Conservation (phyloP, 179 eudicot genomes). For the Actinidia polygama region DNA sequence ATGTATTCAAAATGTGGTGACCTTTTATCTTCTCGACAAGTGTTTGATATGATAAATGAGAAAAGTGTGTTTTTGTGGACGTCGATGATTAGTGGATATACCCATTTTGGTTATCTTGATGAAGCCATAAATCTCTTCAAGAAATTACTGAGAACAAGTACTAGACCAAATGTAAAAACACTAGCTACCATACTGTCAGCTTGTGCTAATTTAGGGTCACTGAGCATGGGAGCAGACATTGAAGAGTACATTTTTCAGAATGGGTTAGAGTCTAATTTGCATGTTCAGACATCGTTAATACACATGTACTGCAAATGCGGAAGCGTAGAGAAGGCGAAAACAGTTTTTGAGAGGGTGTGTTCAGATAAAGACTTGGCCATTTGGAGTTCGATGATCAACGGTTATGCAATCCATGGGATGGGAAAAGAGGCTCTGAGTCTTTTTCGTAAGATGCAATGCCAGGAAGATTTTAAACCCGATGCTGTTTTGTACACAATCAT, state of each 20-base stretch:
- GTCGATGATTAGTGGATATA: slow-evolving; percentile 9
- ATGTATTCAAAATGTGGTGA: slow-evolving; percentile 17
- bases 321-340: slow-evolving; percentile 5
- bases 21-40: slow-evolving; percentile 2
- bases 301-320: slow-evolving; percentile 19
- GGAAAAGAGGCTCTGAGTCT: slow-evolving; percentile 14
- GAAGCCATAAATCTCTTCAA: slow-evolving; percentile 6
- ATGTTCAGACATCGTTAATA: slow-evolving; percentile 9
- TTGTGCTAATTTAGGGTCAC: slow-evolving; percentile 15
- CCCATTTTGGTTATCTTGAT: slow-evolving; percentile 8
- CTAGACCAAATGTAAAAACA: slow-evolving; percentile 7
- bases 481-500: neutral
- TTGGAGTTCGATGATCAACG: slow-evolving; percentile 18
- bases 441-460: slow-evolving; percentile 9
- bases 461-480: slow-evolving; percentile 11
- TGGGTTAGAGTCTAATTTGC: slow-evolving; percentile 6
- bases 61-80: slow-evolving; percentile 15
- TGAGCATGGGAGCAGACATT: slow-evolving; percentile 10
- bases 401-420: slow-evolving; percentile 20
- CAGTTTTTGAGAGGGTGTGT: neutral
- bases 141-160: neutral
- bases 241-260: neutral
- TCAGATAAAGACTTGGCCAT: neutral
- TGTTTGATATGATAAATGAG: neutral
- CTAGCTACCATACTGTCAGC: slow-evolving; percentile 12